phyloP scores from a whole-genome alignment of 106 monocot species.

The Dactylorhiza incarnata region DNA sequence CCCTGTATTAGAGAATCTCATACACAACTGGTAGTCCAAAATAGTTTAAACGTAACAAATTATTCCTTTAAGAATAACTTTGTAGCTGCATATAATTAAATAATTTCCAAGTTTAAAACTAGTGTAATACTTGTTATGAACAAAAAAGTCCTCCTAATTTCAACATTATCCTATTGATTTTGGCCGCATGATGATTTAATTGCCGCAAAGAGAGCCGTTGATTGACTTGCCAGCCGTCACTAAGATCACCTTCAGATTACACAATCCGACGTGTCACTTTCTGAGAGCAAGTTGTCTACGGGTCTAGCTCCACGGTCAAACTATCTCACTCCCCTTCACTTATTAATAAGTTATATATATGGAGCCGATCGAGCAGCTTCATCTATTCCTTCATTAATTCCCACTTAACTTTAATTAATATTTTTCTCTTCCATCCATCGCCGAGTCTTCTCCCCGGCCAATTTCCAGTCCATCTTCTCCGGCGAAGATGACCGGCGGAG shows the following conservation, averaged over 20 bases:
- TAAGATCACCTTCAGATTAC: not conserved
- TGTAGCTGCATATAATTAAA: too few relatives aligned
- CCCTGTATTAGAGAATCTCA: too few relatives aligned
- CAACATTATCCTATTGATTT: too few relatives aligned
- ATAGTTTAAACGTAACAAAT: too few relatives aligned
- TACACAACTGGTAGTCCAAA: too few relatives aligned
- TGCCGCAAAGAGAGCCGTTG: not conserved
- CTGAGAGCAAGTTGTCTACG: not conserved
- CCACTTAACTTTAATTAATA: not conserved
- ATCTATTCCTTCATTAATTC: not conserved
- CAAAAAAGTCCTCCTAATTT: too few relatives aligned
- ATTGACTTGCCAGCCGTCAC: slow-evolving; percentile 2
- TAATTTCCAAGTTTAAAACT: too few relatives aligned
- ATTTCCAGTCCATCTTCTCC: not conserved
- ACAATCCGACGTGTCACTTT: not conserved
- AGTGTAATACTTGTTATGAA: too few relatives aligned
- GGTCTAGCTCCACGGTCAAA: not conserved
- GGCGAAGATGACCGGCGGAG: slow-evolving; percentile 25
- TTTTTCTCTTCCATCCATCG: too few relatives aligned
- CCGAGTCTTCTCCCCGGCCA: not conserved
- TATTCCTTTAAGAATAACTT: too few relatives aligned
- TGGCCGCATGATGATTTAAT: too few relatives aligned
- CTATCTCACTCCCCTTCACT: not conserved
- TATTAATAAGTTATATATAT: not conserved
- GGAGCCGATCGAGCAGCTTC: not conserved